Evolutionary conservation across 2,329 filamentous ascomycete genomes (phyloP), one percentile per base, ranked within the genome.

Genomic region (Curvularia verruculosa): DNA sequence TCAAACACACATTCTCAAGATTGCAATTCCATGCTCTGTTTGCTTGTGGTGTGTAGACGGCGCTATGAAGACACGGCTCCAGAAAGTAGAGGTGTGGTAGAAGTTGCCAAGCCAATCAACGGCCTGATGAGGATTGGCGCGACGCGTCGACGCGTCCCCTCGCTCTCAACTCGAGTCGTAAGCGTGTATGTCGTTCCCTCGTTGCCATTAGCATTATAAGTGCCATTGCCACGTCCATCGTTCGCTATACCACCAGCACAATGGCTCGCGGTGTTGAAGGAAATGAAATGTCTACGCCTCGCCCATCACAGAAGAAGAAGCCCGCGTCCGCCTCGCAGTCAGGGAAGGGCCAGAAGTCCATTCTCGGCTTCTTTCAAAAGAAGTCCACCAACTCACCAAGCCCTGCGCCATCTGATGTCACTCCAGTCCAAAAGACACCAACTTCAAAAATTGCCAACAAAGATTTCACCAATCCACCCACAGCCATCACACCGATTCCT

Each of bases 291-390:
- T 74, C 77, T 31, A 81, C 78, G 1, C 78, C 79, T 46, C 72
- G 73, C 36, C 57, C 79, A 37, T 77, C 77, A 49, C 74, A 78
- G 49, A 80, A 79, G 69, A 84, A 84, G 67, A 72, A 78, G 40
- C 75, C 77, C 43, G 75, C 78, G 43, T 76, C 78, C 12, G 67
- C 55, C 28, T 77, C 81, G 10, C 83, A 84, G 58, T 77, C 80
- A 19, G 75, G 75, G 60, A 87, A 87, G 70, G 87, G 85, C 68
- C 88, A 91, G 71, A 83, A 82, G 73, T 90, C 88, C 51, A 92
- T 95, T 58, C 80, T 92, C 34, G 89, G 89, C 41, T 95, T 95
- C 82, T 94, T 94, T 70, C 83, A 88, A 64, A 92, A 83, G 73
- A 78, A 82, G 59, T 79, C 81, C 2, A 77, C 81, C 13, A 80